phyloP scores from a whole-genome alignment of 73 alveolate species.

The Paraurostyla sp. region DNA sequence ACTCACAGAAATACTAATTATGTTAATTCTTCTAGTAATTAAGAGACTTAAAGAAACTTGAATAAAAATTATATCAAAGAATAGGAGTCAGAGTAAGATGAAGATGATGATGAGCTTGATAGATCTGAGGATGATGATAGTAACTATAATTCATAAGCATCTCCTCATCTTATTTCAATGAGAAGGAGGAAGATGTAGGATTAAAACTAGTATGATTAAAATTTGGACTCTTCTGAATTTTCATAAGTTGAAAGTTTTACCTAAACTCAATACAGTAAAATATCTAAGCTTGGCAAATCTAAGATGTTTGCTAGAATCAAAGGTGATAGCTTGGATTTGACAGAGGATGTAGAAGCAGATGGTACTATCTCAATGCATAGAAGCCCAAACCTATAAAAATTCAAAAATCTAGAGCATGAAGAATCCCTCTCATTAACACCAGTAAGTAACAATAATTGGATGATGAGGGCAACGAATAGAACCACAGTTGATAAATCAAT shows the following conservation, averaged over 20 bases:
- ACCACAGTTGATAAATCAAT: neutral
- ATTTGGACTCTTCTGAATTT: neutral
- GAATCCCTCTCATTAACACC: conserved; percentile 22
- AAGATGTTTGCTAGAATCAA: neutral
- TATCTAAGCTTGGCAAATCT: neutral
- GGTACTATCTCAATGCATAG: neutral
- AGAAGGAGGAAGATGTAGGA: neutral
- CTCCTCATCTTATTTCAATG: no score
- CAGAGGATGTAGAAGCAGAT: neutral
- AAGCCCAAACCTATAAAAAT: neutral
- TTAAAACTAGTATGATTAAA: neutral
- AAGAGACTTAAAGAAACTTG: neutral
- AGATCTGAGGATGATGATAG: conserved; percentile 21
- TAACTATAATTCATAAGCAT: no score
- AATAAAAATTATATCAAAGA: neutral
- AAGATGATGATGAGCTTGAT: conserved; percentile 30
- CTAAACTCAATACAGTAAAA: conserved; percentile 6
- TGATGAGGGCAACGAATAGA: neutral
- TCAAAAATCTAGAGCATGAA: neutral
- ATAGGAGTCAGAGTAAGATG: conserved; percentile 7
- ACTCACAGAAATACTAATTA: neutral
- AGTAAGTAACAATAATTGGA: neutral
- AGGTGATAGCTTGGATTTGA: neutral
- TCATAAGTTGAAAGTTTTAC: conserved; percentile 24
- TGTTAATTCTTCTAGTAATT: neutral